Conservation (phyloP, 441 rosid species). For the Biscutella laevigata region DNA sequence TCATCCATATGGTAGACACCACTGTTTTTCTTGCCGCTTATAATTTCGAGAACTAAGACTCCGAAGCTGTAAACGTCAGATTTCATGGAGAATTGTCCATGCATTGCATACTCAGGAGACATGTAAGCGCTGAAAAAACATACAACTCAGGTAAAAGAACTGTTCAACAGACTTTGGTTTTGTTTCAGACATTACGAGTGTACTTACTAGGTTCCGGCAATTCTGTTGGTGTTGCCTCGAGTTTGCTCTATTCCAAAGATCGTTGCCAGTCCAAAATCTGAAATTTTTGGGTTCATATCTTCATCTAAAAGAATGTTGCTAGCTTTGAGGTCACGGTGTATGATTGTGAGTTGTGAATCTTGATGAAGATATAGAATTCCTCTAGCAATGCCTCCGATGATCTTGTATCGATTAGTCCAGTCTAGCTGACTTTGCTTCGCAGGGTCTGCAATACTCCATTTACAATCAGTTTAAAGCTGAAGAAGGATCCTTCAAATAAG, state of each 20-base stretch:
- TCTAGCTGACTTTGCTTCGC: conserved; percentile 19
- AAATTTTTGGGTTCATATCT: conserved; percentile 40
- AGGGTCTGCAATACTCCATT: conserved; percentile 20
- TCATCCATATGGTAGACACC: conserved; percentile 14
- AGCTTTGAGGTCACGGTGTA: conserved; percentile 48
- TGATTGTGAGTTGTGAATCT: conserved; percentile 40
- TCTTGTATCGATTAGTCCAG: conserved; percentile 34
- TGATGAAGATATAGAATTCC: conserved; percentile 46
- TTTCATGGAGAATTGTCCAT: conserved; percentile 20
- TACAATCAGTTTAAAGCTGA: not conserved
- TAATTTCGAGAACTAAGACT: conserved; percentile 23
- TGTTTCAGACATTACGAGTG: not conserved
- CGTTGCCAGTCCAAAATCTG: conserved; percentile 44
- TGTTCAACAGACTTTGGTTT: not conserved
- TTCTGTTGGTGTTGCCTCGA: conserved; percentile 20
- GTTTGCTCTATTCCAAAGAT: conserved; percentile 32
- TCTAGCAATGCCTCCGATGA: conserved; percentile 37
- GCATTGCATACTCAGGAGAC: conserved; percentile 26
- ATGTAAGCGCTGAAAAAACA: conserved; percentile 23
- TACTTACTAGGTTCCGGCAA: conserved; percentile 43
- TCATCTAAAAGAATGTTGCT: conserved; percentile 36
- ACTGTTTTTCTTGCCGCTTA: conserved; percentile 20
- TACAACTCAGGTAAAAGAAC: not conserved
- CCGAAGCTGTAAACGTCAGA: conserved; percentile 29
- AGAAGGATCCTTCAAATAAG: not conserved